Conservation (phyloP, 2,329 filamentous ascomycete species). For the Xylaria sp. region DNA sequence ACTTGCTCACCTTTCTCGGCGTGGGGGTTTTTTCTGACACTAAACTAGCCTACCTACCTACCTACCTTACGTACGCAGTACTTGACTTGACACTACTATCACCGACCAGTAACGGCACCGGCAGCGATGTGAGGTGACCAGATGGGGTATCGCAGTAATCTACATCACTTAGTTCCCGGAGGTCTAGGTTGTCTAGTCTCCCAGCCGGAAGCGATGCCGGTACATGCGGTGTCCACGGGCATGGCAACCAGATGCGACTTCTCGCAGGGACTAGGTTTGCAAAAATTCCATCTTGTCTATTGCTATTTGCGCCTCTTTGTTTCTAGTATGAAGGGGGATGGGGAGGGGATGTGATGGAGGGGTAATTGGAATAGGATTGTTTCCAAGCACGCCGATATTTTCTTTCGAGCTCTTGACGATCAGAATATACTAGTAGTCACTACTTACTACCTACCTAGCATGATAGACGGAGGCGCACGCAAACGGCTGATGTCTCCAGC, state of each 20-base stretch:
- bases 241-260: conserved; percentile 1
- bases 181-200: not conserved
- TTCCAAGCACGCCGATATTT: not conserved
- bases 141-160: not conserved
- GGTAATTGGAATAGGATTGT: not conserved
- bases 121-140: not conserved
- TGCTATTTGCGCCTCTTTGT: not conserved
- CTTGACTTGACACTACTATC: not conserved
- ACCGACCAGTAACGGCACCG: conserved; percentile 7
- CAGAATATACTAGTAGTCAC: not conserved
- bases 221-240: conserved; percentile 9
- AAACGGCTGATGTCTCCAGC: not conserved
- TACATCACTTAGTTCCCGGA: not conserved
- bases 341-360: not conserved
- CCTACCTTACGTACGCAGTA: not conserved
- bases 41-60: not conserved
- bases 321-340: not conserved
- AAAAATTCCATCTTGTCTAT: not conserved
- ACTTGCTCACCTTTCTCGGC: not conserved
- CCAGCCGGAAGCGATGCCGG: conserved; percentile 14
- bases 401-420: not conserved
- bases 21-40: conserved; percentile 4
- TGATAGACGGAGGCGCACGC: not conserved
- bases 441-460: not conserved
- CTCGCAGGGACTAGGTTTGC: conserved; percentile 8